phyloP scores from a whole-genome alignment of 352 stramenopile genomes.

The Phytophthora sansomeana region DNA sequence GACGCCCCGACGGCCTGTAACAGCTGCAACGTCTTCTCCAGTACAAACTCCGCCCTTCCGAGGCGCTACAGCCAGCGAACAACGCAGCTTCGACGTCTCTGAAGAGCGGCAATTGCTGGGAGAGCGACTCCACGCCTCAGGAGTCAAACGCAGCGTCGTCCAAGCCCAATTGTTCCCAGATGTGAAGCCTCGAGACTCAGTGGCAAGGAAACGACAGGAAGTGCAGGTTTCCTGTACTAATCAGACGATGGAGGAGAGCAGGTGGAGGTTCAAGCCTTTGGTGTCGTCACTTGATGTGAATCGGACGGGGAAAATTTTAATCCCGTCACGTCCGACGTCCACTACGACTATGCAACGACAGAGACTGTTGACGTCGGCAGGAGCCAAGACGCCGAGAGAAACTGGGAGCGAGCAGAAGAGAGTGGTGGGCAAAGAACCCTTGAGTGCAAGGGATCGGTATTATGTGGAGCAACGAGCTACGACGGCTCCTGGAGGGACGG shows the following conservation, averaged over 20 bases:
- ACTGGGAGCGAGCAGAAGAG: background rate
- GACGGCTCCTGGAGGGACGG: slow-evolving; percentile 40
- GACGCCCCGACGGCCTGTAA: slow-evolving; percentile 13
- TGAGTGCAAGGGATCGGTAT: slow-evolving; percentile 68
- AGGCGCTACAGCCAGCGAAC: background rate
- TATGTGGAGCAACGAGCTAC: slow-evolving; percentile 63
- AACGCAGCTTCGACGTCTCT: background rate
- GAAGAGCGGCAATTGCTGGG: slow-evolving; percentile 24
- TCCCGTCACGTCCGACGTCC: slow-evolving; percentile 54
- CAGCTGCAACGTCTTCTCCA: slow-evolving; percentile 3
- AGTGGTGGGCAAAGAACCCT: slow-evolving; percentile 41
- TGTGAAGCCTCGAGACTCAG: slow-evolving; percentile 3
- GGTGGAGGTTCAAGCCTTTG: slow-evolving; percentile 34
- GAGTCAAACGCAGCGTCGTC: slow-evolving; percentile 64
- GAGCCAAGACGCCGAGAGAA: slow-evolving; percentile 33
- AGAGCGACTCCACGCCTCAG: slow-evolving; percentile 64
- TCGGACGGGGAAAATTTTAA: slow-evolving; percentile 41
- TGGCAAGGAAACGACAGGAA: slow-evolving; percentile 14
- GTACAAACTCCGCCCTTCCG: background rate
- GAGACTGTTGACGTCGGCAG: slow-evolving; percentile 10
- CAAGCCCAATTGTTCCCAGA: slow-evolving; percentile 59
- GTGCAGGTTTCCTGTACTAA: slow-evolving; percentile 4
- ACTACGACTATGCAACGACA: slow-evolving; percentile 15
- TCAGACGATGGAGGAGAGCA: slow-evolving; percentile 19
- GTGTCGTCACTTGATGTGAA: slow-evolving; percentile 39